Evolutionary conservation across 148 eudicot genomes (phyloP), one percentile per base, ranked within the genome.

Genomic region (Rhododendron ovatum): DNA sequence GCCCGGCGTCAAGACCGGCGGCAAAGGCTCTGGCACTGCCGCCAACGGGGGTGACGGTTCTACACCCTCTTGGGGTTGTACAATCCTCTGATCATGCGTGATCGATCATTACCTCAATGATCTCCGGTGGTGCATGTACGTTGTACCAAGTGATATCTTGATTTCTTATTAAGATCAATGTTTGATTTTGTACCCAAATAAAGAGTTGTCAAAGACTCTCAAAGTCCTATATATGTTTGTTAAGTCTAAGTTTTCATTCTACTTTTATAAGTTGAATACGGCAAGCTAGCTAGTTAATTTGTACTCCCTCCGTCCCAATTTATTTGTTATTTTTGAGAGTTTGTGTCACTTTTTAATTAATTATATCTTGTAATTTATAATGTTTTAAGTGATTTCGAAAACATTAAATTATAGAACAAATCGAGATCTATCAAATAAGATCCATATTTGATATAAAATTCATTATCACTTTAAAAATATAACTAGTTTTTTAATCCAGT

Each of bases 1-100:
- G 93, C 92, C 93, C 30, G 93, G 91, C 7, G 91, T 90, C 63
- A 82, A 86, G 28, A 5, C 90, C 51, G 83, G 79, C 30, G 83
- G 37, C 7, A 41, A 71, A 14, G 8, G 2, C 12, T 3, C 85
- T 55, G 87, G 81, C 37, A 81, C 24, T 41, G 30, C 39, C 17
- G 39, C 81, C 24, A 20, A 37, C 20, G 65, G 39, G 37, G 41
- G 33, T 39, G 80, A 13, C 18, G 84, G 39, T 37, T 37, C 86
- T 4, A 17, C 50, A 71, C 14, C 82, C 33, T 76, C 78, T 39
- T 80, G 80, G 30, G 18, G 10, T 47, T 86, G 87, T 47, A 71
- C 59, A 2, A 71, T 86, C 14, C 87, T 86, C 84, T 85, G 45
- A 78, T 17, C 4, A 37, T 30, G 59, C 43, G 12, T 47, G 15